Evolutionary conservation across 2,329 filamentous ascomycete genomes (phyloP).

Genomic region (Aureobasidium sp.): DNA sequence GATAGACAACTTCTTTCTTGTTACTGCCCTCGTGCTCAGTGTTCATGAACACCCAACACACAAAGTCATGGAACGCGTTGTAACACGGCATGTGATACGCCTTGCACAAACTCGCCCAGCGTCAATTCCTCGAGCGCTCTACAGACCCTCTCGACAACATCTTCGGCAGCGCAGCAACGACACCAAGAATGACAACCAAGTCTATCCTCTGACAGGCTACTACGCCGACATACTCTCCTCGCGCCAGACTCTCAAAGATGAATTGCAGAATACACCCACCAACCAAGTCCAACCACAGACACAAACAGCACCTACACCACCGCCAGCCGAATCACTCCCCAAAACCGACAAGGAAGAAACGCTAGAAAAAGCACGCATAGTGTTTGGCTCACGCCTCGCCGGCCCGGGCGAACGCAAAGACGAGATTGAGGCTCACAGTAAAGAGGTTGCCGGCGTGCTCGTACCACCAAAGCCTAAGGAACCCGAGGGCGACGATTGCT

Average conservation of each 20-base stretch:
- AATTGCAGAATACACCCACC: background rate
- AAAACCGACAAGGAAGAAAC: conserved; percentile 48
- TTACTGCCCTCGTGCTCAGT: background rate
- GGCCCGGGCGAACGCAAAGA: conserved; percentile 64
- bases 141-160: background rate
- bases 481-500: conserved; percentile 96
- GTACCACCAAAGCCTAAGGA: conserved; percentile 81
- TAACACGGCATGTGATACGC: background rate
- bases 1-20: background rate
- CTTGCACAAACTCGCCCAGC: background rate
- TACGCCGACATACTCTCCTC: conserved; percentile 22
- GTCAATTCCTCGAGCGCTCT: background rate
- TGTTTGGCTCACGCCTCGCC: conserved; percentile 75
- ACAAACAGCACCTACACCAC: conserved; percentile 27
- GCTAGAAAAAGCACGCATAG: conserved; percentile 54
- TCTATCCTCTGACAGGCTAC: conserved; percentile 20
- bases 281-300: conserved; percentile 26
- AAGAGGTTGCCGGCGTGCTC: conserved; percentile 65
- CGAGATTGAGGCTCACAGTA: conserved; percentile 52
- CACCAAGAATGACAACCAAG: conserved; percentile 3
- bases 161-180: background rate
- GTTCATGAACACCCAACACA: background rate
- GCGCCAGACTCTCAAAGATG: conserved; percentile 11
- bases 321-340: conserved; percentile 32
- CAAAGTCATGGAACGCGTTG: background rate